Percentiles rank a stretch among this genome's conserved stretches.
These are phyloP conservation scores for Protea cynaroides DNA, from an alignment of 164 flowering plant species.

Conservation along the genomic window DNA sequence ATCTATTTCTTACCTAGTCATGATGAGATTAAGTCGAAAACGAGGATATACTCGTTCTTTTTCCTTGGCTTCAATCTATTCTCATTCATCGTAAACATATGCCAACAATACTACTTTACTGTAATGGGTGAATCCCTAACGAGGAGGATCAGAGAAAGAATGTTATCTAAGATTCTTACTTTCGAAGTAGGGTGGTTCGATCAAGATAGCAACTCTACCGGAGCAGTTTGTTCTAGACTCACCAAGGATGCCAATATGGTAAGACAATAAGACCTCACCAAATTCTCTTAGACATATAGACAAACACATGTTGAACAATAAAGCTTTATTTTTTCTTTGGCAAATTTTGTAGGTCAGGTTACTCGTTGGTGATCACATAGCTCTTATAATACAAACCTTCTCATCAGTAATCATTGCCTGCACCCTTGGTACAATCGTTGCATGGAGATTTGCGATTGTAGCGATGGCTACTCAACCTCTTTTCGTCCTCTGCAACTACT, in stretches of 20 bases:
- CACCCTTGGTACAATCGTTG: constrained; percentile 23
- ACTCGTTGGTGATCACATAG: constrained; percentile 41
- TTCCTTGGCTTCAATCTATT: constrained; percentile 31
- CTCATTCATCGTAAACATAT: constrained; percentile 30
- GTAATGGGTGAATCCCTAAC: constrained; percentile 57
- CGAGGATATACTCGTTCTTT: constrained; percentile 33
- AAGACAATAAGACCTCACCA: too few relatives aligned
- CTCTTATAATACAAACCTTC: constrained; percentile 32
- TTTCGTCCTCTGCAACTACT: constrained; percentile 33
- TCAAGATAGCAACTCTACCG: constrained; percentile 47
- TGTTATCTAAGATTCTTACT: constrained; percentile 45
- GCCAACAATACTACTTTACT: constrained; percentile 63
- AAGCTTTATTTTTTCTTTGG: too few relatives aligned
- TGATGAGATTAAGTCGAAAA: constrained; percentile 26
- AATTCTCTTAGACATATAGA: too few relatives aligned
- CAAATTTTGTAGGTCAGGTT: constrained; percentile 21
- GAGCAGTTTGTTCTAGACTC: constrained; percentile 41
- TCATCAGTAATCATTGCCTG: constrained; percentile 27
- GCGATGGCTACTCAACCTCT: constrained; percentile 43
- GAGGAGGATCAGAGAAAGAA: constrained; percentile 46
- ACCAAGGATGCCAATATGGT: constrained; percentile 43
- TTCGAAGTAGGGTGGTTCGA: constrained; percentile 69
- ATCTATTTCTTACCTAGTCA: constrained; percentile 42
- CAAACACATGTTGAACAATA: too few relatives aligned
- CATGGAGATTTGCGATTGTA: constrained; percentile 37